These are phyloP conservation scores for Cunninghamia lanceolata DNA, from an alignment of 75 land plant species.

Conservation along the genomic window DNA sequence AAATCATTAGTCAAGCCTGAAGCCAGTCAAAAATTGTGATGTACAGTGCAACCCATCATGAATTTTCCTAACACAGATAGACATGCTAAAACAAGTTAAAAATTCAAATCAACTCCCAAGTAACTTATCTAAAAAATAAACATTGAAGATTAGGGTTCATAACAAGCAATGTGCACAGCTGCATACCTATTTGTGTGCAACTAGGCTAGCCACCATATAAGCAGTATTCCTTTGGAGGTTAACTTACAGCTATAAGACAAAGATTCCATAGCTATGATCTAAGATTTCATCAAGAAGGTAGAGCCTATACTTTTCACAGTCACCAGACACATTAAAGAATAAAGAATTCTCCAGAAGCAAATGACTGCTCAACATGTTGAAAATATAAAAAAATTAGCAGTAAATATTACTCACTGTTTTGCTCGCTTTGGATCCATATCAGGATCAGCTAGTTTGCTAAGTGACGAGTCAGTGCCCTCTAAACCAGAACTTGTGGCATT, in stretches of 20 bases:
- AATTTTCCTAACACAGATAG: not conserved
- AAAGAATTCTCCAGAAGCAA: not conserved
- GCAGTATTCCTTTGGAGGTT: not conserved
- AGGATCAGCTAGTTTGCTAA: conserved; percentile 21
- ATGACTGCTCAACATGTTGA: not conserved
- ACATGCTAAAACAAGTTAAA: not conserved
- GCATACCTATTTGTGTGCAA: not conserved
- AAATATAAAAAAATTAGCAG: not conserved
- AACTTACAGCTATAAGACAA: not conserved
- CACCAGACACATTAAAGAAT: not conserved
- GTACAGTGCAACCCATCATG: not conserved
- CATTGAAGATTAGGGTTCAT: not conserved
- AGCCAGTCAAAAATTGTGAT: not conserved
- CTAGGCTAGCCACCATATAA: not conserved
- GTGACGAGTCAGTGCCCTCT: conserved; percentile 22
- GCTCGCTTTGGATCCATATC: conserved; percentile 56
- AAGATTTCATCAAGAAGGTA: not conserved
- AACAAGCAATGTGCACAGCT: not conserved
- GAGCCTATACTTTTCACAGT: not conserved
- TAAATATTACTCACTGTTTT: conserved; percentile 43
- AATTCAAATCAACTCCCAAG: not conserved
- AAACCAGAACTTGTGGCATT: conserved; percentile 16
- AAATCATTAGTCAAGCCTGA: not conserved
- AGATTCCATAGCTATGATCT: not conserved
- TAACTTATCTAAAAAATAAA: not conserved